Evolutionary conservation across 306 rosid genomes (phyloP).

Genomic region (Boehmeria nivea): DNA sequence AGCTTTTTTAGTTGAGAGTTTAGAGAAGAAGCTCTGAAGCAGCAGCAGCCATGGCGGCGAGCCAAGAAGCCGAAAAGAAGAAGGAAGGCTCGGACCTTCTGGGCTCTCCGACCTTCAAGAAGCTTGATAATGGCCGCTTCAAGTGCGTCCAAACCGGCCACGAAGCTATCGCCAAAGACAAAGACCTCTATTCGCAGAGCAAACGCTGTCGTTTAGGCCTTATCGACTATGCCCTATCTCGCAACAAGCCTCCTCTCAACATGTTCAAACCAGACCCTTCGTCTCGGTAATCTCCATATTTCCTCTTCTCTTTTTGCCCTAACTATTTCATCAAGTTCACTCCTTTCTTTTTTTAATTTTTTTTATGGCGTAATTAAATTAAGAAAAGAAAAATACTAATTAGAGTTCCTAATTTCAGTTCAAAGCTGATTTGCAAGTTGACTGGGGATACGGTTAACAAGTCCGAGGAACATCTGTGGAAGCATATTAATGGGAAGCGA

Average conservation of each 20-base stretch:
- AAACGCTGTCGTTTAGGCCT: conserved; percentile 91
- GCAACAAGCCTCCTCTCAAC: conserved; percentile 63
- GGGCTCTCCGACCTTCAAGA: conserved; percentile 67
- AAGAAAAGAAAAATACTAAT: background rate
- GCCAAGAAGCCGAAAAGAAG: conserved; percentile 31
- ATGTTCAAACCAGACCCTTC: conserved; percentile 78
- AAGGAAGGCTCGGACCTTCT: conserved; percentile 69
- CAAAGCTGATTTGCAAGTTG: conserved; percentile 76
- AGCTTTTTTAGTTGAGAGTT: too few relatives aligned
- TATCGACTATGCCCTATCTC: conserved; percentile 59
- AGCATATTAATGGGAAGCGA: conserved; percentile 83
- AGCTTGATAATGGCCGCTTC: conserved; percentile 69
- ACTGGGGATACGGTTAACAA: conserved; percentile 82
- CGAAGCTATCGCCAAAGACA: conserved; percentile 63
- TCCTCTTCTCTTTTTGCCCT: background rate
- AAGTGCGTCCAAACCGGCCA: conserved; percentile 83
- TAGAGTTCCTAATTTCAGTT: conserved; percentile 33
- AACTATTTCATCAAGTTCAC: background rate
- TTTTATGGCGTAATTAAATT: background rate
- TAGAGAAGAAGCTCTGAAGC: background rate
- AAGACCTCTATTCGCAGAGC: conserved; percentile 50
- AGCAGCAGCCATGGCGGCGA: conserved; percentile 36
- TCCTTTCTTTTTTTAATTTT: background rate
- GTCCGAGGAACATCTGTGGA: conserved; percentile 97
- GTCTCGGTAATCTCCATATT: conserved; percentile 46